A percentile compares a stretch with the other conserved stretches of the same genome.
Evolutionary conservation across 2,329 filamentous ascomycete genomes (phyloP).

Genomic region (Juglanconis juglandina): DNA sequence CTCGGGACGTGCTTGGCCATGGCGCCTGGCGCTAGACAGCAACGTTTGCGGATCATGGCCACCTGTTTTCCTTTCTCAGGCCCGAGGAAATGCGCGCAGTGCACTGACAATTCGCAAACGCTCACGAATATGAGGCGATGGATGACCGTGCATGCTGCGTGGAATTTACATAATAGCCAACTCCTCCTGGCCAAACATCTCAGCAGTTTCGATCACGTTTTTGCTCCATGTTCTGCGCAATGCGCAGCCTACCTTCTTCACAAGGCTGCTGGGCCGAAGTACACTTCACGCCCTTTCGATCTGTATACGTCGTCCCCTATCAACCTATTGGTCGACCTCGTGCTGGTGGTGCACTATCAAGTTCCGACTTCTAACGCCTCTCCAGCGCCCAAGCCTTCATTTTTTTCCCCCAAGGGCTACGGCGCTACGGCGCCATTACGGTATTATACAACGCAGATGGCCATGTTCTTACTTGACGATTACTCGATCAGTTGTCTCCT

Average conservation of each 20-base stretch:
- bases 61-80: background rate
- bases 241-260: background rate
- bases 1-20: background rate
- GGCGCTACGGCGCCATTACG: background rate
- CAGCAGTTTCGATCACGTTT: background rate
- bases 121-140: slow-evolving; percentile 3
- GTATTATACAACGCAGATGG: background rate
- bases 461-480: background rate
- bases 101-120: too few species aligned
- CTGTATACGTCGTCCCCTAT: too few species aligned
- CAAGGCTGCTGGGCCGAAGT: too few species aligned
- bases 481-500: slow-evolving; percentile 6
- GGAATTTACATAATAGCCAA: slow-evolving; percentile 12
- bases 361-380: background rate
- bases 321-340: too few species aligned
- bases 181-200: background rate
- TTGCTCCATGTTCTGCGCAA: background rate
- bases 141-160: background rate
- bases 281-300: too few species aligned
- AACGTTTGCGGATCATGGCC: background rate
- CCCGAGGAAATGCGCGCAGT: too few species aligned
- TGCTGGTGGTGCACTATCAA: too few species aligned
- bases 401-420: background rate
- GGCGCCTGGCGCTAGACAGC: background rate
- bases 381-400: background rate